Conservation (phyloP, 257 asterid species). For the Paraleonurus japonicus region DNA sequence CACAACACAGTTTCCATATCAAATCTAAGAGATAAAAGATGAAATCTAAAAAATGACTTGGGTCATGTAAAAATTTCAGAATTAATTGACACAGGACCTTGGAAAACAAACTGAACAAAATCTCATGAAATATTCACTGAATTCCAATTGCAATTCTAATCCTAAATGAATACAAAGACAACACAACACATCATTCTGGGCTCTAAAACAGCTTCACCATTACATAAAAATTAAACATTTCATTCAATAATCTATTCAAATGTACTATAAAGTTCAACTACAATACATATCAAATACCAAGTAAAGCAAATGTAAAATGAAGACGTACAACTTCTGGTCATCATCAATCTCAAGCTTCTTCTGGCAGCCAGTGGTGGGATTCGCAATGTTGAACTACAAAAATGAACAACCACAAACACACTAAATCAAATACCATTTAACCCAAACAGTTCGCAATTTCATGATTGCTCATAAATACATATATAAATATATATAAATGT, state of each 20-base stretch:
- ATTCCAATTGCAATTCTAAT: not conserved
- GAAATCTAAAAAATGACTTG: too few species aligned
- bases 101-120: too few species aligned
- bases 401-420: too few species aligned
- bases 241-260: not conserved
- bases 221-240: not conserved
- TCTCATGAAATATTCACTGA: too few species aligned
- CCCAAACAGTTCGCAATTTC: too few species aligned
- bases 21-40: too few species aligned
- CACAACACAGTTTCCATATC: too few species aligned
- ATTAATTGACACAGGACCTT: too few species aligned
- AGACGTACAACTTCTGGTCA: slow-evolving; percentile 45
- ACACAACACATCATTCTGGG: not conserved
- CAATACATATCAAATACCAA: not conserved
- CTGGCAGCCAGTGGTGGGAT: slow-evolving; percentile 57
- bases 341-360: slow-evolving; percentile 57
- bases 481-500: too few species aligned
- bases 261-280: not conserved
- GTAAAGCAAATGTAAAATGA: not conserved
- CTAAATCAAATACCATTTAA: too few species aligned
- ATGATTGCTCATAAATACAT: too few species aligned
- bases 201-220: not conserved
- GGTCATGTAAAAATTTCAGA: too few species aligned
- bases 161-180: not conserved
- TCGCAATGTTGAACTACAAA: slow-evolving; percentile 47